A percentile compares a stretch with the other conserved stretches of the same genome.
These are phyloP conservation scores for Sporothrix dimorphospora DNA, from an alignment of 2,329 filamentous ascomycete genomes.

Conservation along the genomic window DNA sequence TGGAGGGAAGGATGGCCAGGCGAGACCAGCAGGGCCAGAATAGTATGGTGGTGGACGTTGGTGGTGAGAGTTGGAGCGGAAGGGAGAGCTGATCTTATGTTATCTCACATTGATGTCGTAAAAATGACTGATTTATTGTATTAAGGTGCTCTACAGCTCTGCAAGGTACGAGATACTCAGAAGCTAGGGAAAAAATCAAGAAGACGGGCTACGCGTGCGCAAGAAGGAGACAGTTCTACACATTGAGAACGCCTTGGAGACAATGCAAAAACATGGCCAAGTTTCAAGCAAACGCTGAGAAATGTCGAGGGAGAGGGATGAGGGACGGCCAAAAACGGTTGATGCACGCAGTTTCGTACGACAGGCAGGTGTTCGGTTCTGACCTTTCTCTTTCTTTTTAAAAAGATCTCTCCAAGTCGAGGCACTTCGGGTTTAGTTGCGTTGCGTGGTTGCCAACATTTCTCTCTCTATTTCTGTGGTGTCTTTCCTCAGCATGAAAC, in stretches of 20 bases:
- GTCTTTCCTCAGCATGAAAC: constrained; percentile 1
- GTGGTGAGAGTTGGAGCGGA: not conserved
- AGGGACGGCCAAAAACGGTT: not conserved
- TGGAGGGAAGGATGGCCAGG: not conserved
- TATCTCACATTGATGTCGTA: not conserved
- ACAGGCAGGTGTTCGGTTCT: not conserved
- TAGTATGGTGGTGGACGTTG: not conserved
- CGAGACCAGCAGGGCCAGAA: not conserved
- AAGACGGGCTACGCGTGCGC: not conserved
- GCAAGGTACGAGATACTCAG: not conserved
- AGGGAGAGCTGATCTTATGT: constrained; percentile 4
- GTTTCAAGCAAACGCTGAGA: not conserved
- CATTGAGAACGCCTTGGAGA: not conserved
- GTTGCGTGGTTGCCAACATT: constrained; percentile 15
- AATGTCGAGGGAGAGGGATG: too few relatives aligned
- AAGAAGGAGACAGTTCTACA: not conserved
- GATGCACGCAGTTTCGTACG: constrained; percentile 5
- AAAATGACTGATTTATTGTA: not conserved
- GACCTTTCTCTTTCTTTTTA: not conserved
- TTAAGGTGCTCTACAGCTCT: too few relatives aligned
- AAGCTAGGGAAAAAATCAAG: not conserved
- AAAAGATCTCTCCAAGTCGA: not conserved
- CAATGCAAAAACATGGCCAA: not conserved
- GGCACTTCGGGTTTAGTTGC: not conserved
- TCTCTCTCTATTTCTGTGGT: not conserved